Base-by-base conservation (phyloP, 768 basidiomycete species). In the Basidioascus undulatus region DNA sequence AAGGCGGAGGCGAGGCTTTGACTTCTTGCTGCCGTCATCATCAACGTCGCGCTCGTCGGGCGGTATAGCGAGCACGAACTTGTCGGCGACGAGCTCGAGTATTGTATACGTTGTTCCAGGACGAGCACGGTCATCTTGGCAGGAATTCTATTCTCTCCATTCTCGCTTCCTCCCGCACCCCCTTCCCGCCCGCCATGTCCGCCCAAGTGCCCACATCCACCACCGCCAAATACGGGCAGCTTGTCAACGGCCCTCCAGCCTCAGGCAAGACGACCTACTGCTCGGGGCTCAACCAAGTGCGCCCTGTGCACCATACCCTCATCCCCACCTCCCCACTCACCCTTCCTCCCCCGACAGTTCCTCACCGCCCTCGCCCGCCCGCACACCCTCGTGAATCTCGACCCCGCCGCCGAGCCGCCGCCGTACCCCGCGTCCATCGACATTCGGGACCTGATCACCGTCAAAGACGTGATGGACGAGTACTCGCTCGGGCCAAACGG, bases 401-500 rank as follows among this genome's bases (percentile, higher is more conserved):
- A 98, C 55, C 89, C 92, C 0, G 92, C 92, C 18, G 86, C 89
- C 53, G 74, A 80, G 42, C 62, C 67, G 43, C 75, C 87, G 23
- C 75, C 83, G 19, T 98, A 96, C 59, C 84, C 84, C 23, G 89
- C 83, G 55, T 72, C 78, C 0, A 64, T 98, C 54, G 72, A 79
- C 55, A 77, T 96, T 38, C 65, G 77, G 1, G 70, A 71, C 0
- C 69, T 96, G 41, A 79, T 98, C 55, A 83, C 76, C 0, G 70
- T 96, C 28, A 62, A 75, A 36, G 77, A 83, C 50, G 83, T 71
- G 15, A 92, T 94, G 87, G 59, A 71, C 11, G 70, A 73, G 39
- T 70, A 76, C 49, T 70, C 71, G 0, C 66, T 98, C 1, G 92
- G 92, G 0, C 92, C 92, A 0, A 98, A 98, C 49, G 92, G 92